Conservation (phyloP, 192 early-diverging fungal species). For the Mortierella hygrophila region DNA sequence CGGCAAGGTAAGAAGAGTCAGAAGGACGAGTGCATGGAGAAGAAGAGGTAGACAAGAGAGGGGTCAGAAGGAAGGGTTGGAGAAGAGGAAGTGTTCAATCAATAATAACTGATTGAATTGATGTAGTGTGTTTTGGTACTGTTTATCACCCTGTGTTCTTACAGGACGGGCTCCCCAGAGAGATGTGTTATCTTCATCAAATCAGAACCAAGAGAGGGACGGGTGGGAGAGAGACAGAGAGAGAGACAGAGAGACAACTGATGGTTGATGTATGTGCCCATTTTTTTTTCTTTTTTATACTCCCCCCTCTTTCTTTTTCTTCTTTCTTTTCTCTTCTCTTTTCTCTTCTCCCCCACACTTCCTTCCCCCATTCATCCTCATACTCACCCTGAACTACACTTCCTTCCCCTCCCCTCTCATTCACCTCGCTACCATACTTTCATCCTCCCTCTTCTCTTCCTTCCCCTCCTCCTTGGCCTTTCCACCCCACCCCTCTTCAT, state of each 20-base stretch:
- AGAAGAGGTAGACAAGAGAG: background rate
- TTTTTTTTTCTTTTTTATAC: conserved; percentile 10
- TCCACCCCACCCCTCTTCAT: background rate
- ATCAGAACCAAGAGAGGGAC: background rate
- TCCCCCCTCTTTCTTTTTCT: background rate
- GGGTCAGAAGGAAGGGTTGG: too few relatives aligned
- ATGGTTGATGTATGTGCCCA: background rate
- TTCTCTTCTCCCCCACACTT: background rate
- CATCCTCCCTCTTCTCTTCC: background rate
- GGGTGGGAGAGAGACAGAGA: background rate
- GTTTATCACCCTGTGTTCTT: background rate
- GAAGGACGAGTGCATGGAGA: background rate
- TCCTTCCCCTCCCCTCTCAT: background rate
- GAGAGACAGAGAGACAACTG: background rate
- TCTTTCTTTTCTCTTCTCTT: conserved; percentile 1
- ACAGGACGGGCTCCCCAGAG: background rate
- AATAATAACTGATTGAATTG: background rate
- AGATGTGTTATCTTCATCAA: conserved; percentile 40
- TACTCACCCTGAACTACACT: background rate
- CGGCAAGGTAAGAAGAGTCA: background rate
- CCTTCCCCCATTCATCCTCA: background rate
- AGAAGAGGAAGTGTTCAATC: too few relatives aligned
- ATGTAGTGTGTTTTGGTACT: background rate
- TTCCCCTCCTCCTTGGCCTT: background rate
- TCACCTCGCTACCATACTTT: background rate